Evolutionary conservation across 345 rosid species (phyloP).

Genomic region (Brassica incana): DNA sequence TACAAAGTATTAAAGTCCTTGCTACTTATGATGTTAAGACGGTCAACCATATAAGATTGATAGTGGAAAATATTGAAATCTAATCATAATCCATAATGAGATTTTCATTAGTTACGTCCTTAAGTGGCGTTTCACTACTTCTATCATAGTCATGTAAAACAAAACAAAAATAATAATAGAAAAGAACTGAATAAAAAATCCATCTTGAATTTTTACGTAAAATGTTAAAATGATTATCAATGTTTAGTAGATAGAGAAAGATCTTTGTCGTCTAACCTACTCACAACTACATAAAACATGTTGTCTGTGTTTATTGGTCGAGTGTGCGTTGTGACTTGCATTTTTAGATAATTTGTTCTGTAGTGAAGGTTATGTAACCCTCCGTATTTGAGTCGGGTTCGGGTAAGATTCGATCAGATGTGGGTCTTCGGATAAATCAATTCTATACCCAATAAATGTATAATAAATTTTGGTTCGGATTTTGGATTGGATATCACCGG

Average conservation of each 20-base stretch:
- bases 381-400: too few species aligned
- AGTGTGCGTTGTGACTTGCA: background rate
- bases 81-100: background rate
- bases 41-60: background rate
- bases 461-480: too few species aligned
- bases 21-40: background rate
- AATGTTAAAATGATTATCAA: background rate
- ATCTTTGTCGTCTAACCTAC: conserved; percentile 2
- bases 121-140: background rate
- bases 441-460: too few species aligned
- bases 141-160: background rate
- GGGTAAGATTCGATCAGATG: too few species aligned
- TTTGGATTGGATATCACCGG: too few species aligned
- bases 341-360: background rate
- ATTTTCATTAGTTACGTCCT: background rate
- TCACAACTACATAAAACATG: background rate
- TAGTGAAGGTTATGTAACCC: background rate
- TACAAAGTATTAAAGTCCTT: background rate
- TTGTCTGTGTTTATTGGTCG: background rate
- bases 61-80: background rate
- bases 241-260: conserved; percentile 9
- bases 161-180: background rate
- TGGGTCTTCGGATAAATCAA: too few species aligned
- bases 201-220: background rate
- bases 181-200: background rate